Conservation (phyloP, 2,329 filamentous ascomycete species). For the Sordariomycetes sp. region DNA sequence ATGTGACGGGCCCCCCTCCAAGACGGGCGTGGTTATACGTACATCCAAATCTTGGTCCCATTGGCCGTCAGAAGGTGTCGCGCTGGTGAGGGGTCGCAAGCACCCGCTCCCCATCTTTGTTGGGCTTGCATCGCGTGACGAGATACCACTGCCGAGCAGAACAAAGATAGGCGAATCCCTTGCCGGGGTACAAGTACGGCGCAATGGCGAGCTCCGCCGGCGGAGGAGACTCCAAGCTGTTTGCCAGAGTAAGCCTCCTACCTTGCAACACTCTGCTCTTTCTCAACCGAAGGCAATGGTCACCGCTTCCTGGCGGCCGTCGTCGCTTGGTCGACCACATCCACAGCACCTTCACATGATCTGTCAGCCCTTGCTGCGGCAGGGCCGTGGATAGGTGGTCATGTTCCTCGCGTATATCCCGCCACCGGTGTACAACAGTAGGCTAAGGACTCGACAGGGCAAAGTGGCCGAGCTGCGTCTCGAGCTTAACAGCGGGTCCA, state of each 20-base stretch:
- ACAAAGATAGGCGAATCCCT: too few species aligned
- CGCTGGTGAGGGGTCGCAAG: constrained; percentile 5
- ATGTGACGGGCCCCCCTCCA: constrained; percentile 3
- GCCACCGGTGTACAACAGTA: constrained; percentile 31
- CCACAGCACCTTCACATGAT: not conserved
- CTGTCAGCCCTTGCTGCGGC: not conserved
- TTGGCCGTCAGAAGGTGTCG: constrained; percentile 2
- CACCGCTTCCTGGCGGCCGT: constrained; percentile 1
- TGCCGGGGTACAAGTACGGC: constrained; percentile 9
- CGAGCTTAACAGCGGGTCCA: constrained; percentile 86
- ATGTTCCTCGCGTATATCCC: constrained; percentile 49
- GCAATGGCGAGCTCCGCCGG: constrained; percentile 45
- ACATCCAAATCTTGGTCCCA: constrained; percentile 1
- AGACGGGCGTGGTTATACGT: not conserved
- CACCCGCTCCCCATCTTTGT: not conserved
- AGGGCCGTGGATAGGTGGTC: constrained; percentile 4
- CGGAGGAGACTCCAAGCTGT: constrained; percentile 97
- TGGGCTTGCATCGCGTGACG: constrained; percentile 3
- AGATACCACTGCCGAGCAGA: too few species aligned
- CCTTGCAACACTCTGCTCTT: constrained; percentile 3
- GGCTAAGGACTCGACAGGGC: constrained; percentile 65
- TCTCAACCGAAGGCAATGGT: constrained; percentile 6
- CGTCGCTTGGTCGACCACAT: not conserved
- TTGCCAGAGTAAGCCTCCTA: constrained; percentile 70
- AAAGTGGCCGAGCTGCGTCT: constrained; percentile 95